phyloP scores from a whole-genome alignment of 179 eudicot species.

The Vitellaria paradoxa region DNA sequence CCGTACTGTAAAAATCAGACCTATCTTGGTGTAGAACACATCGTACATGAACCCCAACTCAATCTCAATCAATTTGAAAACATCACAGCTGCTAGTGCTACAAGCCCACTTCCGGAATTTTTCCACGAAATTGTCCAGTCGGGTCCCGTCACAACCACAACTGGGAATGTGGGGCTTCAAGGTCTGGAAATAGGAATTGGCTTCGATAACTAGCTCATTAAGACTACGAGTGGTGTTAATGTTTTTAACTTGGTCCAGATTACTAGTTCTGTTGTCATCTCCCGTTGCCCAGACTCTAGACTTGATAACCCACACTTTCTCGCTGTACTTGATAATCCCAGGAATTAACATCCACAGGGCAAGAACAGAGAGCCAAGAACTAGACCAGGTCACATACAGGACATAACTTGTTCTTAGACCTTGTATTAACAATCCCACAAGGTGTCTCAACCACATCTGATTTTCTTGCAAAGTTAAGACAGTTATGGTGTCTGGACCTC shows the following conservation, averaged over 20 bases:
- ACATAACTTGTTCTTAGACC: slow-evolving; percentile 6
- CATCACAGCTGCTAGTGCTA: neutral
- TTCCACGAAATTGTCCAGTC: neutral
- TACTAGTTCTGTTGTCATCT: too few relatives aligned
- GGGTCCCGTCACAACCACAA: neutral
- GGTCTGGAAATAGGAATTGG: neutral
- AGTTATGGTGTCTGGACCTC: slow-evolving; percentile 17
- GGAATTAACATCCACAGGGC: neutral
- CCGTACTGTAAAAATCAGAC: neutral
- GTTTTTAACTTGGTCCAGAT: too few relatives aligned
- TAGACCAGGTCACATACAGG: neutral
- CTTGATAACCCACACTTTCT: slow-evolving; percentile 13
- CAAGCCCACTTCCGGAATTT: too few relatives aligned
- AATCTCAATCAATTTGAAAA: neutral
- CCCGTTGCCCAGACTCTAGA: neutral
- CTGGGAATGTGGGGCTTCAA: neutral
- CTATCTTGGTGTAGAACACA: slow-evolving; percentile 3
- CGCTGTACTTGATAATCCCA: slow-evolving; percentile 15
- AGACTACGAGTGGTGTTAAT: neutral
- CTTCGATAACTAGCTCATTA: neutral
- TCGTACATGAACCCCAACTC: slow-evolving; percentile 14
- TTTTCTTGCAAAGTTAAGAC: neutral
- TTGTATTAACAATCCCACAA: neutral
- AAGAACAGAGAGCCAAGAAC: neutral
- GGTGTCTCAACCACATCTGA: slow-evolving; percentile 8